phyloP scores from a whole-genome alignment of 2,329 filamentous ascomycete genomes.

The Exophiala calicioides region DNA sequence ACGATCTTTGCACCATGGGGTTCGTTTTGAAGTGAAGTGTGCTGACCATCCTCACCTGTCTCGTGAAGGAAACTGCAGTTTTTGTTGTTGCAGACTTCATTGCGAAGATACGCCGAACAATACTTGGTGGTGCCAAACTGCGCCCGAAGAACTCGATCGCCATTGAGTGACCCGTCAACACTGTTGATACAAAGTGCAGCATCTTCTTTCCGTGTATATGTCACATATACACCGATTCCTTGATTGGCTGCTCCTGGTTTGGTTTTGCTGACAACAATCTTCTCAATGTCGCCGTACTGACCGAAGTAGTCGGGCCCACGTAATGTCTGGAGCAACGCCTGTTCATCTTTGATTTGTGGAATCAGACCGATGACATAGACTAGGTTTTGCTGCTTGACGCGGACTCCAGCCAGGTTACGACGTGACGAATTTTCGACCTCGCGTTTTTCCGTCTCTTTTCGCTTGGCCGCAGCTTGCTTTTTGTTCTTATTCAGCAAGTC shows the following conservation, averaged over 20 bases:
- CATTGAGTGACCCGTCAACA: constrained; percentile 90
- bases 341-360: constrained; percentile 88
- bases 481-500: constrained; percentile 34
- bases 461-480: constrained; percentile 83
- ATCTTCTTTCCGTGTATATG: constrained; percentile 88
- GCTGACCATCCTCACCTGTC: constrained; percentile 78
- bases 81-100: constrained; percentile 90
- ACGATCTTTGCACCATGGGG: constrained; percentile 21
- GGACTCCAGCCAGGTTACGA: constrained; percentile 91
- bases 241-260: constrained; percentile 75
- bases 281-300: constrained; percentile 97
- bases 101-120: constrained; percentile 92
- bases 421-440: constrained; percentile 94
- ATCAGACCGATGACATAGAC: constrained; percentile 96
- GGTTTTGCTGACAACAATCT: constrained; percentile 96
- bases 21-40: constrained; percentile 32
- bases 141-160: constrained; percentile 75
- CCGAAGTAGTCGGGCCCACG: constrained; percentile 93
- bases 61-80: constrained; percentile 99
- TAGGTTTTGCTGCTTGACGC: constrained; percentile 97
- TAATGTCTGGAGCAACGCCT: constrained; percentile 78
- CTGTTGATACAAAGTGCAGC: constrained; percentile 86
- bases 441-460: constrained; percentile 94
- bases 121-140: constrained; percentile 95
- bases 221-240: constrained; percentile 97